These are phyloP conservation scores for Arthrobotrys pseudoclavata DNA, from an alignment of 2,329 filamentous ascomycete species.

Conservation along the genomic window DNA sequence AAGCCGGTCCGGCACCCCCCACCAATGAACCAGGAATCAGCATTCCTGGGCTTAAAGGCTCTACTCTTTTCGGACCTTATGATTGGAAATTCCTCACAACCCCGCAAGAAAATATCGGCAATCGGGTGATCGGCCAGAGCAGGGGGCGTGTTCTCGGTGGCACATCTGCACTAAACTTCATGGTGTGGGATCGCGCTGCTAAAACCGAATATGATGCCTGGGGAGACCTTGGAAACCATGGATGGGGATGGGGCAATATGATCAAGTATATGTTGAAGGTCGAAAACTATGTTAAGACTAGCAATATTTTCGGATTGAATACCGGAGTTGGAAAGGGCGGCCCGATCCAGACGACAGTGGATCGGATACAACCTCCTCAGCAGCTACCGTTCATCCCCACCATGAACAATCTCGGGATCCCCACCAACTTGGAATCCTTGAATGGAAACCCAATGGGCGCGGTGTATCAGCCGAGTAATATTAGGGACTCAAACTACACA, in stretches of 20 bases:
- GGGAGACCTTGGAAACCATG: constrained; percentile 68
- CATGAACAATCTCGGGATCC: constrained; percentile 47
- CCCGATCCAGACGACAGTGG: constrained; percentile 50
- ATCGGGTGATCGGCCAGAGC: constrained; percentile 64
- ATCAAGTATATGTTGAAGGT: constrained; percentile 60
- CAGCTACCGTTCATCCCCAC: constrained; percentile 54
- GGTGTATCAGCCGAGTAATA: constrained; percentile 50
- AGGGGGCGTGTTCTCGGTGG: constrained; percentile 67
- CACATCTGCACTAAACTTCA: constrained; percentile 67
- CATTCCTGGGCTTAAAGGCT: constrained; percentile 57
- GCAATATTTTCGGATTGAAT: constrained; percentile 46
- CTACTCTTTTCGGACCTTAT: constrained; percentile 61
- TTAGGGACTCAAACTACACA: constrained; percentile 54
- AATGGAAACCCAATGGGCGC: constrained; percentile 55
- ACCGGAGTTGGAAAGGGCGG: constrained; percentile 51
- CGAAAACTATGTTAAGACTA: constrained; percentile 57
- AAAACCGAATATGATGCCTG: constrained; percentile 68
- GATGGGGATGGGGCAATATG: constrained; percentile 68
- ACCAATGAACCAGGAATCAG: constrained; percentile 50
- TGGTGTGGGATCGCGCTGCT: constrained; percentile 69
- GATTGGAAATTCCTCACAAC: constrained; percentile 66
- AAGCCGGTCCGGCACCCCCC: constrained; percentile 48
- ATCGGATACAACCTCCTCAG: constrained; percentile 54
- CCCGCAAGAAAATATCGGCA: constrained; percentile 67
- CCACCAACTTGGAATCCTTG: constrained; percentile 52